Evolutionary conservation across 305 asterid genomes (phyloP), one percentile per base, ranked within the genome.

Genomic region (Solanum hybrid): DNA sequence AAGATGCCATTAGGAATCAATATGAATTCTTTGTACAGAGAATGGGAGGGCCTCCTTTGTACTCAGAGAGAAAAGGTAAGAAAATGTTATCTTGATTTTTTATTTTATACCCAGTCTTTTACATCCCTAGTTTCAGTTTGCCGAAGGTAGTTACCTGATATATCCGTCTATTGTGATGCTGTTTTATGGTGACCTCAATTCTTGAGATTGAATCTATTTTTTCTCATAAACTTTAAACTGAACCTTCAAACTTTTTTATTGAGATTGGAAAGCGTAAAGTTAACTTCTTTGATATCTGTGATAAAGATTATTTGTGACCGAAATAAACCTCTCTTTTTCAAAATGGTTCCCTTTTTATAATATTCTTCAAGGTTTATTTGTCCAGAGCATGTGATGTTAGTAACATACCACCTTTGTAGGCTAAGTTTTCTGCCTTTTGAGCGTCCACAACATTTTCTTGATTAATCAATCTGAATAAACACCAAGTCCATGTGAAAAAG

Each of bases 11-110:
- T 94, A 98, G 94, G 91, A 97, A 97, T 91, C 99, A 97, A 89
- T 97, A 97, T 12, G 99, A 96, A 92, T 97, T 97, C 95, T 96
- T 97, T 88, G 93, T 92, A 87, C 99, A 97, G 75, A 93, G 99
- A 91, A 96, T 97, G 99, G 99, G 99, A 89, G 99, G 99, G 88
- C 99, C 99, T 90, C 95, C 98, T 76, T 92, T 97, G 36, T 97
- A 85, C 91, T 94, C 94, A 89, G 97, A 96, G 92, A 94, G 99
- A 92, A 96, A 94, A 96, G 99, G 99, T 96, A 78, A 80, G 89
- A 9, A 34, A 26, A 3, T 18, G 6, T 39, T 77, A 78, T 3
- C 84, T 90, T 39, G 11, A 18, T 22, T 13, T 37, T 16, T 61
- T 10, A 1, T 51, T 31, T 51, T 83, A 29, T 40, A 28, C 24